Conservation (phyloP, 2,329 filamentous ascomycete genomes). For the Fusarium graminum region DNA sequence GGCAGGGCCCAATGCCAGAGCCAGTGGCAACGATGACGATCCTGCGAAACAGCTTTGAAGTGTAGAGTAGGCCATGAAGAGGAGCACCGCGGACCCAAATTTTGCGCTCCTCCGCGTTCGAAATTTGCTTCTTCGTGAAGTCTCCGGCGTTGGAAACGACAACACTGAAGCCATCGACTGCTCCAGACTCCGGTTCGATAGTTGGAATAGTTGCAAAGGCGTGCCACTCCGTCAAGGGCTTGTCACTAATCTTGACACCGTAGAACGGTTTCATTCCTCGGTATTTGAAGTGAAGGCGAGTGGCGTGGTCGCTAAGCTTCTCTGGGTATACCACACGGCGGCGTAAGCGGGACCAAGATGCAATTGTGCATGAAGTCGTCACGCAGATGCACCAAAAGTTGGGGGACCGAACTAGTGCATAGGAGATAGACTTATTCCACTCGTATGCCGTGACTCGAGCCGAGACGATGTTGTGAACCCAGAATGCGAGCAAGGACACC, state of each 20-base stretch:
- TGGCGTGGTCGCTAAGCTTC: slow-evolving; percentile 24
- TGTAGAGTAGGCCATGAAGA: slow-evolving; percentile 15
- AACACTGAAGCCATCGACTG: slow-evolving; percentile 18
- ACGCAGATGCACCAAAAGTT: slow-evolving; percentile 32
- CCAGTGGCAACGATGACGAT: slow-evolving; percentile 22
- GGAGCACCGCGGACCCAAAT: slow-evolving; percentile 24
- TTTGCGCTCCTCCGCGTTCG: slow-evolving; percentile 15
- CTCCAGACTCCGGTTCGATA: slow-evolving; percentile 24
- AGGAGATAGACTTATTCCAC: slow-evolving; percentile 4
- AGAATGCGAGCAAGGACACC: slow-evolving; percentile 9
- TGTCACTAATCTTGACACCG: slow-evolving; percentile 31
- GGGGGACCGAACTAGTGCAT: slow-evolving; percentile 17
- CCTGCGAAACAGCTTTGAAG: slow-evolving; percentile 10
- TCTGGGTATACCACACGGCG: slow-evolving; percentile 17
- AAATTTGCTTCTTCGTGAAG: slow-evolving; percentile 25
- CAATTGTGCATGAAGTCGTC: slow-evolving; percentile 21
- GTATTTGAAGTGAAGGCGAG: slow-evolving; percentile 31
- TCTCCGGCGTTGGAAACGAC: slow-evolving; percentile 23
- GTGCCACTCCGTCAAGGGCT: slow-evolving; percentile 24
- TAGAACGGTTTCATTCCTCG: slow-evolving; percentile 27
- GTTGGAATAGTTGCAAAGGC: slow-evolving; percentile 25
- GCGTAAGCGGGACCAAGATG: slow-evolving; percentile 17
- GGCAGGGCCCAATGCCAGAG: slow-evolving; percentile 22
- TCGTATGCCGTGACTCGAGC: slow-evolving; percentile 21
- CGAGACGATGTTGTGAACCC: slow-evolving; percentile 26